Conservation (phyloP, 129 eudicot genomes). For the Centrapalus pauciflorus region DNA sequence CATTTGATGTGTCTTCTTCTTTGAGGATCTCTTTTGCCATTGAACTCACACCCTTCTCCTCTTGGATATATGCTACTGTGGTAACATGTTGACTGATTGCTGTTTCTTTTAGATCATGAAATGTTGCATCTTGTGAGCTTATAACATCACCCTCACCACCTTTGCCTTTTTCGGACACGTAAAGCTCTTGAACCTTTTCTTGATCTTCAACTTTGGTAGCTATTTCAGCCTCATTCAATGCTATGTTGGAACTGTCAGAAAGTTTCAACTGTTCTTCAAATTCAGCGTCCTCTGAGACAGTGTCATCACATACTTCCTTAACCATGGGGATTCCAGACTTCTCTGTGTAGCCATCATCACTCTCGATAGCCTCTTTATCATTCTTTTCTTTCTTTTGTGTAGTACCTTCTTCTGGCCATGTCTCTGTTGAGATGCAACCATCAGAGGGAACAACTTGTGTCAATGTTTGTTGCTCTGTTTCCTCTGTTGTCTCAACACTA, state of each 20-base stretch:
- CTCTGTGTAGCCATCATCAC: slow-evolving; percentile 4
- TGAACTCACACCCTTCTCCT: neutral
- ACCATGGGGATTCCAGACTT: neutral
- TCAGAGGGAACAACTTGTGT: no score
- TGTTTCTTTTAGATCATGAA: neutral
- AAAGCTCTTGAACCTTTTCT: neutral
- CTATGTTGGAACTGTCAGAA: no score
- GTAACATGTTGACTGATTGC: neutral
- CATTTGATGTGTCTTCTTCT: neutral
- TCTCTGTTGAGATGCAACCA: no score
- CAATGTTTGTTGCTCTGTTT: no score
- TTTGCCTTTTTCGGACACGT: neutral
- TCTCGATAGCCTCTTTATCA: slow-evolving; percentile 7
- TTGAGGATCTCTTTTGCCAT: neutral
- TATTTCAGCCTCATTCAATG: neutral
- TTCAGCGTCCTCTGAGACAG: neutral
- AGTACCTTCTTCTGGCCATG: no score
- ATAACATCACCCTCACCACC: neutral
- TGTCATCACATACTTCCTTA: neutral
- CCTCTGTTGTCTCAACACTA: no score
- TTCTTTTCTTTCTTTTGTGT: slow-evolving; percentile 1
- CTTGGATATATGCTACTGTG: neutral
- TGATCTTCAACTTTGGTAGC: neutral
- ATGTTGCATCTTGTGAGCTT: neutral
- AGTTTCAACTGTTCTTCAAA: neutral